These are phyloP conservation scores for Euphorbia celastroides DNA, from an alignment of 441 rosid species.

Conservation along the genomic window DNA sequence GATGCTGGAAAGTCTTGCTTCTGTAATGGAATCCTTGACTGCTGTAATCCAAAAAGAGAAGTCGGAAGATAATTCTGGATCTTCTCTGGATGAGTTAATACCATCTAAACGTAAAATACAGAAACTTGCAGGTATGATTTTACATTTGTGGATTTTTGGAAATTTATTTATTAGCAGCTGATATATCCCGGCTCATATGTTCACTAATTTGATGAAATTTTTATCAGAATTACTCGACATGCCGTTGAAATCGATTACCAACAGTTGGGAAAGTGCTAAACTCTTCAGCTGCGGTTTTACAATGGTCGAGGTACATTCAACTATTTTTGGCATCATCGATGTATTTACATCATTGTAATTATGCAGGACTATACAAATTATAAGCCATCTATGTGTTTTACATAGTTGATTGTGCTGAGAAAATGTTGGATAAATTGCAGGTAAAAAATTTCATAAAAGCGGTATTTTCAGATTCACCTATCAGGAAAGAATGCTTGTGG, in stretches of 20 bases:
- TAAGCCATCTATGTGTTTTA: neutral
- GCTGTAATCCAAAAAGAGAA: slow-evolving; percentile 32
- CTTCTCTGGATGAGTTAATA: slow-evolving; percentile 49
- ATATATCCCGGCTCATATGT: slow-evolving; percentile 1
- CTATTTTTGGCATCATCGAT: neutral
- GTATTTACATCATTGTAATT: neutral
- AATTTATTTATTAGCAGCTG: neutral
- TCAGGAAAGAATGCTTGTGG: slow-evolving; percentile 92
- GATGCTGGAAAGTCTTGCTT: slow-evolving; percentile 70
- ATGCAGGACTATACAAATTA: too few relatives aligned
- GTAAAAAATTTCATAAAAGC: slow-evolving; percentile 76
- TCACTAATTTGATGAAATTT: slow-evolving; percentile 8
- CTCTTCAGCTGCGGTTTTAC: slow-evolving; percentile 63
- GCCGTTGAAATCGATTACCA: slow-evolving; percentile 81
- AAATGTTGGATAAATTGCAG: slow-evolving; percentile 36
- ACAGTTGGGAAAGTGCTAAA: slow-evolving; percentile 87
- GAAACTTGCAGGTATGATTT: slow-evolving; percentile 73
- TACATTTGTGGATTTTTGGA: slow-evolving; percentile 14
- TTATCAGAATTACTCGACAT: slow-evolving; percentile 76
- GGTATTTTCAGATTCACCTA: slow-evolving; percentile 76
- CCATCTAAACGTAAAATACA: slow-evolving; percentile 75
- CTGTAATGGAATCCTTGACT: slow-evolving; percentile 58
- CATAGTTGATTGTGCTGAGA: slow-evolving; percentile 1
- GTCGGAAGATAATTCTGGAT: slow-evolving; percentile 34
- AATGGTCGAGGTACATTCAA: slow-evolving; percentile 54